Evolutionary conservation across 1,284 basidiomycete species (phyloP), one percentile per base, ranked within the genome.

Genomic region (Papiliotrema fonsecae): DNA sequence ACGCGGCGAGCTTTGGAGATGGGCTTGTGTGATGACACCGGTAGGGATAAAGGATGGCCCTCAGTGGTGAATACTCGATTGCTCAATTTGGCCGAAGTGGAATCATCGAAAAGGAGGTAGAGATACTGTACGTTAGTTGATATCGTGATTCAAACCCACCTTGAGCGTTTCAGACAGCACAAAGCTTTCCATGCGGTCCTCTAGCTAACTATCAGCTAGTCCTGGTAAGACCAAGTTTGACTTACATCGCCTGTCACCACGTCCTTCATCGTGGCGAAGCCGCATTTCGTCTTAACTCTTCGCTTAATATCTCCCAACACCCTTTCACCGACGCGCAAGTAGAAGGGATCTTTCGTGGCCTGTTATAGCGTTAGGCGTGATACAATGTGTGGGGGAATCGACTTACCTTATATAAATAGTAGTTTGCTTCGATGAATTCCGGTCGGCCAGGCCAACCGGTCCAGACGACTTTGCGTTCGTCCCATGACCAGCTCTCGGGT

Each of bases 181-280:
- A 68, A 94, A 94, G 2, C 87, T 91, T 70, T 94, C 90, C 91
- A 94, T 94, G 50, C 91, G 79, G 64, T 94, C 88, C 57, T 90
- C 88, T 21, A 80, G 81, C 61, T 81, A 26, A 19, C 1, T 11
- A 9, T 19, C 5, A 16, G 13, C 22, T 21, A 21, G 3, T 32
- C 22, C 32, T 21, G 25, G n/a, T 9, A 7, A 1, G 11, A 14
- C 5, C 32, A 6, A 28, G 34, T 13, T 9, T 3, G 18, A 52
- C 64, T 51, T 42, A 65, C 63, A 49, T 65, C 78, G 60, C 93
- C 93, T 19, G 81, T 86, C 42, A 83, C 77, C 4, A 96, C 78
- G 68, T 94, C 85, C 54, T 79, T 77, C 52, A 97, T 84, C 2
- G 87, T 84, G 6, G 87, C 81, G 34, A 97, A 77, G 0, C 92